Evolutionary conservation across 768 basidiomycete genomes (phyloP).

Genomic region (Agaricus bisporus): DNA sequence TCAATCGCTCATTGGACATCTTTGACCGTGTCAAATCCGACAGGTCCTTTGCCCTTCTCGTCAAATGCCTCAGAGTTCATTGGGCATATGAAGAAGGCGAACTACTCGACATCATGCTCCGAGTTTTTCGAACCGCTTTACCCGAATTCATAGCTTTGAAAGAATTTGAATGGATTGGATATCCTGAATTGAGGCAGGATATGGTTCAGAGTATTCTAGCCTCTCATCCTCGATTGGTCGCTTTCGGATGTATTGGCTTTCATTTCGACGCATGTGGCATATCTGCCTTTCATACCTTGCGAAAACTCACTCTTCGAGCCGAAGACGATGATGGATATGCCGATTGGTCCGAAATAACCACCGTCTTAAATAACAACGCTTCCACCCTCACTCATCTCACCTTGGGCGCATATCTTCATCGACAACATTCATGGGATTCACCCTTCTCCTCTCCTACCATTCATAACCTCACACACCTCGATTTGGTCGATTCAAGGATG

Average conservation of each 20-base stretch:
- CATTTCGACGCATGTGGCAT: conserved; percentile 71
- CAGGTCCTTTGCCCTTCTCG: conserved; percentile 49
- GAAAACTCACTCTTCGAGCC: conserved; percentile 61
- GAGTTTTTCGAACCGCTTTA: conserved; percentile 59
- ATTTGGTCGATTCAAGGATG: conserved; percentile 66
- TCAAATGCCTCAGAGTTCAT: conserved; percentile 56
- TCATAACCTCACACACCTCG: conserved; percentile 61
- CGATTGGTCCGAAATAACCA: conserved; percentile 62
- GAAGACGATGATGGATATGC: conserved; percentile 70
- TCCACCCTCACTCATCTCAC: conserved; percentile 53
- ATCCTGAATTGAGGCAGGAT: conserved; percentile 63
- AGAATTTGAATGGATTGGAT: conserved; percentile 76
- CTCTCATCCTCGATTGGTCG: conserved; percentile 46
- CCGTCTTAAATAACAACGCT: conserved; percentile 56
- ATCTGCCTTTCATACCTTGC: conserved; percentile 52
- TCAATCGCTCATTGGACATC: conserved; percentile 58
- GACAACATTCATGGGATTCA: conserved; percentile 61
- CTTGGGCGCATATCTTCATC: conserved; percentile 62
- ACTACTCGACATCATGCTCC: conserved; percentile 54
- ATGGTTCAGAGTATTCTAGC: conserved; percentile 54
- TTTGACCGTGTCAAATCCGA: conserved; percentile 63
- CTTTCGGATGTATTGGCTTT: conserved; percentile 66
- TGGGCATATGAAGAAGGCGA: conserved; percentile 69
- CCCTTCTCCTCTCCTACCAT: conserved; percentile 60
- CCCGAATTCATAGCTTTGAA: conserved; percentile 55